Evolutionary conservation across 2,329 filamentous ascomycete species (phyloP), one percentile per base, ranked within the genome.

Genomic region (Apiospora hydei): DNA sequence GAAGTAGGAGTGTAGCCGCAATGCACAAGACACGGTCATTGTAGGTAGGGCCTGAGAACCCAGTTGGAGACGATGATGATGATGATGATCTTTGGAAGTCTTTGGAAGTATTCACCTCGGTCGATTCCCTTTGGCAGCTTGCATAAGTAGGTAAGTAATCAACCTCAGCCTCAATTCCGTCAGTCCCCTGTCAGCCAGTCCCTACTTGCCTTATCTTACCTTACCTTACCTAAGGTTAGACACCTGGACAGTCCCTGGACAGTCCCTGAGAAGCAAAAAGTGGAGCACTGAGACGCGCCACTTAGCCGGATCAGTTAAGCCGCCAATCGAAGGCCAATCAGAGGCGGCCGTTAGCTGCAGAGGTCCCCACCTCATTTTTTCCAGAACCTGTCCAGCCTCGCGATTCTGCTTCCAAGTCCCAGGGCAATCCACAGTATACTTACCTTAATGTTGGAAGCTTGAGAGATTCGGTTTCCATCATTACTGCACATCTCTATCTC

Each of bases 381-480:
- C 57, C 57, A 64, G 57, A 64, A 64, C 57, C 57, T 61, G 53
- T 61, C 53, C 53, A 61, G 53, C 53, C 57, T 64, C 57, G 41
- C 34, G 57, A 64, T 64, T 64, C 57, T 64, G 57, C 41, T 64
- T 24, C 57, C 57, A 5, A 8, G 5, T 38, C 5, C 34, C 34
- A 61, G 53, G 53, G 34, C 57, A 41, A 41, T 64, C 57, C 57
- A 64, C 57, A 41, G 16, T 41, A 14, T 64, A 41, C 18, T 18
- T 38, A 30, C 34, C 21, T 43, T 43, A 43, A 64, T 64, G 57
- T 41, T n/a, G 34, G 57, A 21, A 64, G 21, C 57, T 41, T 64
- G 57, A 75, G 73, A 71, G 41, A n/a, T 76, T 73, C 72, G 71
- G 73, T 41, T 71, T 71, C 69, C 46, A 57, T 43, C 53, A 67